Conservation (phyloP, 495 filamentous ascomycete genomes). For the Daldinia grandis region DNA sequence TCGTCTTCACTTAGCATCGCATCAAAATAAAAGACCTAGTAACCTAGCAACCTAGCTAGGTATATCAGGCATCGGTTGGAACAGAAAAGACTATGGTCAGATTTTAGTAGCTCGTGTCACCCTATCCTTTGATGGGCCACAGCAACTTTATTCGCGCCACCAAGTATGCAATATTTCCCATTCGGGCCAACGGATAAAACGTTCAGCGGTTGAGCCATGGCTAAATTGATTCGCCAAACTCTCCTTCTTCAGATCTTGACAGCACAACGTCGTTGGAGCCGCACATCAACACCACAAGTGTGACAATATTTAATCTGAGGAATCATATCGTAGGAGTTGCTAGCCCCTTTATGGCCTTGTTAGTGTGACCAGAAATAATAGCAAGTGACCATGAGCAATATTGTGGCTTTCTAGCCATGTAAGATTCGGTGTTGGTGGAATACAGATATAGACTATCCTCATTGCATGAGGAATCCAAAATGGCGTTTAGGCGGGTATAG, state of each 20-base stretch:
- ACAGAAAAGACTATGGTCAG: not conserved
- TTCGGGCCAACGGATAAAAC: not conserved
- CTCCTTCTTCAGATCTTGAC: not conserved
- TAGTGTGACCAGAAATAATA: not conserved
- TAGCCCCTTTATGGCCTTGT: not conserved
- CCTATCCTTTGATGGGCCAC: not conserved
- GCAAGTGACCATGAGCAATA: not conserved
- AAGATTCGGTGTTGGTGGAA: not conserved
- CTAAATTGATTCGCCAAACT: not conserved
- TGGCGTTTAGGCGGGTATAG: not conserved
- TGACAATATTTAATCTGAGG: not conserved
- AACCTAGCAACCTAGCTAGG: not conserved
- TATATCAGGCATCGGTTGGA: not conserved
- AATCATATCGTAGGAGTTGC: not conserved
- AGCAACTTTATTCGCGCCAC: conserved; percentile 6
- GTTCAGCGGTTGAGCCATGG: not conserved
- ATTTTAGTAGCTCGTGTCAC: not conserved
- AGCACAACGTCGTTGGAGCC: conserved; percentile 1
- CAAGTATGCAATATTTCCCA: not conserved
- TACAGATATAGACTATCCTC: not conserved
- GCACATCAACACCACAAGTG: not conserved
- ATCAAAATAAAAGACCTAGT: no score
- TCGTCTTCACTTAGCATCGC: not conserved
- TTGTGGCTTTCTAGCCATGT: not conserved
- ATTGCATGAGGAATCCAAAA: not conserved